These are phyloP conservation scores for Metarhizium sp. DNA, from an alignment of 2,329 filamentous ascomycete species.

Conservation along the genomic window DNA sequence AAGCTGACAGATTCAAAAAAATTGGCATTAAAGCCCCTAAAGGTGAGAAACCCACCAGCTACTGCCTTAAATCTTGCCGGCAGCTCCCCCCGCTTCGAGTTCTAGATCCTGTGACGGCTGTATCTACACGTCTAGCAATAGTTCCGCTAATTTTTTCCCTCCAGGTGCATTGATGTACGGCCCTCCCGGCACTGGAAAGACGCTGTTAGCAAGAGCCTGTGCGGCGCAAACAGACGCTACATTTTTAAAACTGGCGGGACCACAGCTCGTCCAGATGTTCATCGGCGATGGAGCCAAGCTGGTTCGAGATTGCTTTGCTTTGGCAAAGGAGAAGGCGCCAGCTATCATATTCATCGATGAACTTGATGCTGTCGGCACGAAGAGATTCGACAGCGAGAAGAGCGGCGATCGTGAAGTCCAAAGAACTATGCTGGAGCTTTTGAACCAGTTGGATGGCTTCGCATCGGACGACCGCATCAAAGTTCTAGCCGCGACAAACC, in stretches of 20 bases:
- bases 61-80: background rate
- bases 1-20: slow-evolving; percentile 98
- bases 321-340: slow-evolving; percentile 97
- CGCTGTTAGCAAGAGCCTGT: slow-evolving; percentile 85
- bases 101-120: background rate
- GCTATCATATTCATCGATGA: slow-evolving; percentile 99
- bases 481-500: slow-evolving; percentile 88
- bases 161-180: slow-evolving; percentile 98
- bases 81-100: background rate
- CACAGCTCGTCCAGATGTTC: slow-evolving; percentile 98
- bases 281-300: slow-evolving; percentile 98
- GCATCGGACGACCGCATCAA: slow-evolving; percentile 96
- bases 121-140: background rate
- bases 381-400: slow-evolving; percentile 98
- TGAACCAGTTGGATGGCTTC: slow-evolving; percentile 97
- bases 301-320: slow-evolving; percentile 91
- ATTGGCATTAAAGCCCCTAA: slow-evolving; percentile 99
- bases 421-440: slow-evolving; percentile 94
- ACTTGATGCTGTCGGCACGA: slow-evolving; percentile 94
- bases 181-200: slow-evolving; percentile 83
- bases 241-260: slow-evolving; percentile 95
- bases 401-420: slow-evolving; percentile 96
- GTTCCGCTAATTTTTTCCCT: slow-evolving; percentile 33
- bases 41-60: slow-evolving; percentile 44
- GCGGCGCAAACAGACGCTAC: slow-evolving; percentile 97